Evolutionary conservation across 768 basidiomycete genomes (phyloP).

Genomic region (Multifurca ochricompacta): DNA sequence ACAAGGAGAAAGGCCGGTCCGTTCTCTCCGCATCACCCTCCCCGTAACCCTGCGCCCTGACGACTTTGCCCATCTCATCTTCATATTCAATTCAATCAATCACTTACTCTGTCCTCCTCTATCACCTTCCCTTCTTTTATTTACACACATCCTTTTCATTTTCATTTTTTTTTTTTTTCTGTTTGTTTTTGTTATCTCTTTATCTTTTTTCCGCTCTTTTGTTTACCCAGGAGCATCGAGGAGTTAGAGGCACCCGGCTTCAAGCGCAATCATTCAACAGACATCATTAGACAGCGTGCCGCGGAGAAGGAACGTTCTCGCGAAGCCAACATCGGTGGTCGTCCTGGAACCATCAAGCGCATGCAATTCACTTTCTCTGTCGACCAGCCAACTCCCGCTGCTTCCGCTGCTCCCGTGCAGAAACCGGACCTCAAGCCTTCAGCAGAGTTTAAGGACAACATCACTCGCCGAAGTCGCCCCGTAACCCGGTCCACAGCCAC

Average conservation of each 20-base stretch:
- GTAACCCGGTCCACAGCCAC: constrained; percentile 32
- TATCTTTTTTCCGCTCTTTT: neutral
- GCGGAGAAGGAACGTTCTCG: constrained; percentile 75
- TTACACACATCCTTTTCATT: too few species aligned
- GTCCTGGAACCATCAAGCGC: constrained; percentile 69
- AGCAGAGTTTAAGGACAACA: constrained; percentile 51
- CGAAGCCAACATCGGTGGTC: constrained; percentile 50
- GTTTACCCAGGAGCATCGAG: constrained; percentile 58
- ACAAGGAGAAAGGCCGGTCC: constrained; percentile 87
- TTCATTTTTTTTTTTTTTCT: too few species aligned
- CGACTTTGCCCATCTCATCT: constrained; percentile 40
- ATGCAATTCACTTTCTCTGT: constrained; percentile 90
- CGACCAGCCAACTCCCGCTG: constrained; percentile 53
- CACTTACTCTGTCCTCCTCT: neutral
- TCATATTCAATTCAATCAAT: too few species aligned
- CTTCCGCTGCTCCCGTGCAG: constrained; percentile 40
- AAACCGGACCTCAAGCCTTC: constrained; percentile 65
- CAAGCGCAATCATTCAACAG: constrained; percentile 69
- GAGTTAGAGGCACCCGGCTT: constrained; percentile 81
- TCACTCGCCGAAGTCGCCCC: constrained; percentile 33
- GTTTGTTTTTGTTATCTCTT: neutral
- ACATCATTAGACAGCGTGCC: constrained; percentile 73
- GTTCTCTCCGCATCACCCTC: constrained; percentile 27
- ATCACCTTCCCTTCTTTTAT: neutral
- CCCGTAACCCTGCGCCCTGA: constrained; percentile 15